Base-by-base conservation (phyloP, 2,329 filamentous ascomycete genomes). In the Madurella fahalii region DNA sequence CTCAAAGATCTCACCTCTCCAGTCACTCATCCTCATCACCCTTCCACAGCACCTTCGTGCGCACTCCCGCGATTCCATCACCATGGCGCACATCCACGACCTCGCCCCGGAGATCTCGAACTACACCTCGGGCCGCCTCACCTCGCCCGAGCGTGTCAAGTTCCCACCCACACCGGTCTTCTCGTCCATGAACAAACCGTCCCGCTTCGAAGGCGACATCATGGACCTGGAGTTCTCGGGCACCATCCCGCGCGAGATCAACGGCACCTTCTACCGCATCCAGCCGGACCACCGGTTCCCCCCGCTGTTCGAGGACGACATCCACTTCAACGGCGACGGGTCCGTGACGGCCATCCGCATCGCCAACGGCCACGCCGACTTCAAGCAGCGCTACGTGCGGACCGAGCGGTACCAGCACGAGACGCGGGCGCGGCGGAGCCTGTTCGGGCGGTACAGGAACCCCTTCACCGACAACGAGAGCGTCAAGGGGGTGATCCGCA, bases 401-500 rank as follows among this genome's bases (percentile, higher is more conserved):
- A 76, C 73, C 13, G 72, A 74, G 54, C 61, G 69, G 13, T 68
- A 64, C 50, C 57, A 49, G 12, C 56, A 48, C 25, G 68, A 70
- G 57, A 67, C 62, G 2, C 31, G 46, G 1, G 67, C 68, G 44
- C 68, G 71, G 15, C 43, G 59, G 5, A 64, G 65, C 13, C 64
- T 84, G 13, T 81, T 84, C 50, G 81, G 81, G 0, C 71, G 74
- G 41, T 84, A 84, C 58, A 71, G 81, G 16, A 84, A 84, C 61
- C 77, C 78, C 0, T 81, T 73, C 58, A 82, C 79, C 8, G 78
- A 82, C 62, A 77, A 77, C 48, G 78, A 80, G 64, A 74, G 73
- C 56, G 79, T 82, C 5, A 75, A 74, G 47, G 77, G 78, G 1
- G 75, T 81, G 5, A 78, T 83, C 40, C 69, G 80, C 18, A 83